These are phyloP conservation scores for Nymphaea thermarum DNA, from an alignment of 164 flowering plant species.

Conservation along the genomic window DNA sequence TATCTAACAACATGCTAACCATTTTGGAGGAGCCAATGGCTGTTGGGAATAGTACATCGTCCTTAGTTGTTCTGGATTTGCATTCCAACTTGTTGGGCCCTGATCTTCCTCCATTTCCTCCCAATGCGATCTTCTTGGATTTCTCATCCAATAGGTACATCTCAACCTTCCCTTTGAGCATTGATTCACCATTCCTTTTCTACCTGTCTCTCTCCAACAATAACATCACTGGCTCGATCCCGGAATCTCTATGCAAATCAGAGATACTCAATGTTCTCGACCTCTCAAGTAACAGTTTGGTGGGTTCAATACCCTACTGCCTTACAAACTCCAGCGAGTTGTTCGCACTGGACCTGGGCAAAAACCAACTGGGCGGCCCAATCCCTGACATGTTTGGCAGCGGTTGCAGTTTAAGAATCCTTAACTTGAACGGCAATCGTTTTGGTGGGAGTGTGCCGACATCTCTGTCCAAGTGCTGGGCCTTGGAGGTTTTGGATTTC, in stretches of 20 bases:
- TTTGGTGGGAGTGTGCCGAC: constrained; percentile 34
- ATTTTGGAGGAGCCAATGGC: constrained; percentile 7
- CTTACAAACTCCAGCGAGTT: constrained; percentile 8
- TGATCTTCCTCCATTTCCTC: constrained; percentile 15
- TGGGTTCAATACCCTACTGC: constrained; percentile 34
- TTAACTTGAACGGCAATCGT: constrained; percentile 29
- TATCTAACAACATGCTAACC: constrained; percentile 22
- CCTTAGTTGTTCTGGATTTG: constrained; percentile 15
- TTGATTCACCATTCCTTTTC: constrained; percentile 7
- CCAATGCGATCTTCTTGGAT: constrained; percentile 15
- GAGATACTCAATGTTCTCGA: constrained; percentile 27
- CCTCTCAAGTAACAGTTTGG: constrained; percentile 31
- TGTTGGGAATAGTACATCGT: not conserved
- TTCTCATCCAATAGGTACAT: constrained; percentile 30
- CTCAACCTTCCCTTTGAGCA: constrained; percentile 15
- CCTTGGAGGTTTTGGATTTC: constrained; percentile 33
- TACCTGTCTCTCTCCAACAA: constrained; percentile 34
- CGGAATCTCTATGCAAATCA: constrained; percentile 34
- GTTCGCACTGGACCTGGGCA: constrained; percentile 28
- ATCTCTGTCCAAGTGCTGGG: constrained; percentile 29
- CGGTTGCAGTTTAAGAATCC: constrained; percentile 21
- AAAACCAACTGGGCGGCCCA: constrained; percentile 21
- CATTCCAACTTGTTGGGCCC: constrained; percentile 29
- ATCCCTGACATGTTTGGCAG: constrained; percentile 21
- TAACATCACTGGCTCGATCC: constrained; percentile 29